Evolutionary conservation across 768 basidiomycete genomes (phyloP).

Genomic region (Tricholoma terreum): DNA sequence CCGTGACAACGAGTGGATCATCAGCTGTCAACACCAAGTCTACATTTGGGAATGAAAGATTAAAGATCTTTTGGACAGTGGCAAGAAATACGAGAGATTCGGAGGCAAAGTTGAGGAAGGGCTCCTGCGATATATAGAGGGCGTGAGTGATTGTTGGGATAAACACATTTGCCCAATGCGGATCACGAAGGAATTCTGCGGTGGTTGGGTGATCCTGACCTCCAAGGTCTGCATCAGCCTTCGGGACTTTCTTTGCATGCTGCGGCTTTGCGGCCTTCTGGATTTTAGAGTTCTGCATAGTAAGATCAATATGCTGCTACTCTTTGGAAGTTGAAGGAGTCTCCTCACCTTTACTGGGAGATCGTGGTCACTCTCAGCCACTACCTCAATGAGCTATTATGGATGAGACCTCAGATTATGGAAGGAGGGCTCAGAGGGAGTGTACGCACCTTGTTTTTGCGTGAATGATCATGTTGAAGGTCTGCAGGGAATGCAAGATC

Average conservation of each 20-base stretch:
- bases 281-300: not conserved
- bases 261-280: not conserved
- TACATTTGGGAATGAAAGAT: conserved; percentile 14
- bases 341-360: not conserved
- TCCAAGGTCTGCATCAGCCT: not conserved
- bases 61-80: conserved; percentile 8
- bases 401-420: not conserved
- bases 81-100: conserved; percentile 8
- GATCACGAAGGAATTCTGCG: conserved; percentile 8
- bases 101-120: conserved; percentile 12
- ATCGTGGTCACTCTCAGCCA: not conserved
- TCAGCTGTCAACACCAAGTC: not conserved
- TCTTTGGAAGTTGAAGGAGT: not conserved
- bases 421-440: not conserved
- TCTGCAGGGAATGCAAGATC: not conserved
- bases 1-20: not conserved
- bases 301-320: not conserved
- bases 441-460: not conserved
- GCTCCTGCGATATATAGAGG: conserved; percentile 15
- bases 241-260: no score
- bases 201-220: not conserved
- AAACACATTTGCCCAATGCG: conserved; percentile 12
- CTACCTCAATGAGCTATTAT: not conserved
- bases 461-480: not conserved
- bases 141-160: conserved; percentile 16